Evolutionary conservation across 768 basidiomycete genomes (phyloP).

Genomic region (Sporobolomyces pararoseus): DNA sequence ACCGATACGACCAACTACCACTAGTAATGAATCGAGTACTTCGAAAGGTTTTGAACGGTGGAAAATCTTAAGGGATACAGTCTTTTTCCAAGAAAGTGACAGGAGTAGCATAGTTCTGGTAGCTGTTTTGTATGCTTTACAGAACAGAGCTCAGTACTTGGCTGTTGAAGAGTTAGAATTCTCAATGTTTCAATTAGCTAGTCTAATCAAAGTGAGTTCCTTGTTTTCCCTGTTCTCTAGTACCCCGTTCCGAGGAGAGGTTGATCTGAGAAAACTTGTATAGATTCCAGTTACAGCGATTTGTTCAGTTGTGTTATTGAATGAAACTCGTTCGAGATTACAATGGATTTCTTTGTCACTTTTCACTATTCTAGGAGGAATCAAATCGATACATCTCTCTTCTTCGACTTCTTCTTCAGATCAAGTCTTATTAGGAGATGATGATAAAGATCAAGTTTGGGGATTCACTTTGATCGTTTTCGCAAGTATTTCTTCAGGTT

Average conservation of each 20-base stretch:
- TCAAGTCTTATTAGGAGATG: too few relatives aligned
- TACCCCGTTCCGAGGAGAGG: background rate
- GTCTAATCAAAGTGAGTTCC: slow-evolving; percentile 71
- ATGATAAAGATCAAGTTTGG: slow-evolving; percentile 63
- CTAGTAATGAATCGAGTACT: background rate
- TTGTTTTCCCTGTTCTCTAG: background rate
- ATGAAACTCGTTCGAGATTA: slow-evolving; percentile 51
- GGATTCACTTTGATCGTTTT: slow-evolving; percentile 83
- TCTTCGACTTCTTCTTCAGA: too few relatives aligned
- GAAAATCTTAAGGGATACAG: slow-evolving; percentile 50
- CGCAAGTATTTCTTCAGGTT: slow-evolving; percentile 89
- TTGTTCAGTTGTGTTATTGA: slow-evolving; percentile 84
- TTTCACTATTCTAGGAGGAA: slow-evolving; percentile 51
- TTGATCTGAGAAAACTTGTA: background rate
- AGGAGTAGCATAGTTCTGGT: slow-evolving; percentile 89
- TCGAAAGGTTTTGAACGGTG: slow-evolving; percentile 21
- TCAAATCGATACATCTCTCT: too few relatives aligned
- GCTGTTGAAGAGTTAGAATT: slow-evolving; percentile 86
- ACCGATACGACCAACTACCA: background rate
- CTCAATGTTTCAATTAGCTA: slow-evolving; percentile 92
- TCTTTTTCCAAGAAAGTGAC: too few relatives aligned
- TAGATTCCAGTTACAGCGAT: slow-evolving; percentile 68
- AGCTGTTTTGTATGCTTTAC: slow-evolving; percentile 71
- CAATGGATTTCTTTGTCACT: slow-evolving; percentile 74
- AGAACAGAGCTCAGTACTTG: slow-evolving; percentile 73